Evolutionary conservation across 441 rosid species (phyloP).

Genomic region (Syzygium malaccense): DNA sequence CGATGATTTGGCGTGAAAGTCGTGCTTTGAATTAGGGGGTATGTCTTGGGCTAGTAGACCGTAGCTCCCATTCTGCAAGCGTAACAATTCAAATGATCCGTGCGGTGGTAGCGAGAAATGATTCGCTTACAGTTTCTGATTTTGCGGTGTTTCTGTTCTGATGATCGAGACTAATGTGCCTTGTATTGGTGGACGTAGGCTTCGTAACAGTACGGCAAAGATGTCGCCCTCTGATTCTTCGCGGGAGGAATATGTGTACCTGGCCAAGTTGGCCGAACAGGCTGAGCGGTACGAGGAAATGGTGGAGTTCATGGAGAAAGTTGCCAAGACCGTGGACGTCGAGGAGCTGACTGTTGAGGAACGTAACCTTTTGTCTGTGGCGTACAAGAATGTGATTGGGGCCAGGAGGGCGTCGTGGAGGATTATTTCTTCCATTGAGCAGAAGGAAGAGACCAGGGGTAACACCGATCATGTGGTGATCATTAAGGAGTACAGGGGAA

Average conservation of each 20-base stretch:
- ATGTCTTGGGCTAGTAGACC: background rate
- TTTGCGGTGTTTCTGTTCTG: background rate
- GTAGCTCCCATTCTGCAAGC: background rate
- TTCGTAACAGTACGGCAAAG: background rate
- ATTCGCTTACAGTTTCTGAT: background rate
- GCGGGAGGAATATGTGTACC: constrained; percentile 41
- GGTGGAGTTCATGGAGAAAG: constrained; percentile 72
- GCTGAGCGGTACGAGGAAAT: constrained; percentile 80
- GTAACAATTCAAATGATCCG: background rate
- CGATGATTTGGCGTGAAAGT: background rate
- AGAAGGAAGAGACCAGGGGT: constrained; percentile 68
- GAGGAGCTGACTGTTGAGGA: constrained; percentile 68
- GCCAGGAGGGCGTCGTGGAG: constrained; percentile 75
- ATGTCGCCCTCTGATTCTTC: constrained; percentile 5
- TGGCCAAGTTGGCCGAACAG: constrained; percentile 58
- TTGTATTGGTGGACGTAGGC: background rate
- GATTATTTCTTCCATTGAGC: constrained; percentile 71
- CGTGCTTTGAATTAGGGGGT: background rate
- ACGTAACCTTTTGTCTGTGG: constrained; percentile 68
- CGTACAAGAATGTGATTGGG: constrained; percentile 77
- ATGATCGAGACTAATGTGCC: background rate
- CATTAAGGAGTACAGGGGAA: constrained; percentile 53
- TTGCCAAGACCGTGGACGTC: constrained; percentile 20
- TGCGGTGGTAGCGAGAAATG: background rate
- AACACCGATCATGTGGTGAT: constrained; percentile 45